Evolutionary conservation across 2,329 filamentous ascomycete genomes (phyloP).

Genomic region (Cladosporium oxysporum): DNA sequence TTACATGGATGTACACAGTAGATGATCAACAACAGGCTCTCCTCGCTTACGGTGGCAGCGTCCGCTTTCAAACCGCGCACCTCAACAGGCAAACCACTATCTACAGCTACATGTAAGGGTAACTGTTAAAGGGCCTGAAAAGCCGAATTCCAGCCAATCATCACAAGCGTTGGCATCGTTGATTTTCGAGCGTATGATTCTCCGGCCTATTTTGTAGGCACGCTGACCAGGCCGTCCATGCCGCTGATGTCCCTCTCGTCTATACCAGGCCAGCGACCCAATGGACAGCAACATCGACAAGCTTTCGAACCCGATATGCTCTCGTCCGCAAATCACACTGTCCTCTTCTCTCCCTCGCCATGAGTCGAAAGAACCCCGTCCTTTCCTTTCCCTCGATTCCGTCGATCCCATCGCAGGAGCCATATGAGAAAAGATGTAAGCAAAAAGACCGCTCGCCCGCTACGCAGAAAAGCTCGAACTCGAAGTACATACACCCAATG

Average conservation of each 20-base stretch:
- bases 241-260: not conserved
- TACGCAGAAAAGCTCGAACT: not conserved
- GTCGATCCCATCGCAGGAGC: not conserved
- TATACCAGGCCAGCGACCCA: too few relatives aligned
- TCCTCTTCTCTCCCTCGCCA: not conserved
- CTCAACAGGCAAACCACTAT: not conserved
- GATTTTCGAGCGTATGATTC: not conserved
- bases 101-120: too few relatives aligned
- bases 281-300: not conserved
- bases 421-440: not conserved
- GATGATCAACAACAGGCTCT: too few relatives aligned
- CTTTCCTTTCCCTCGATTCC: not conserved
- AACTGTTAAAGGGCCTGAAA: too few relatives aligned
- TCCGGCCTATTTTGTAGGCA: not conserved
- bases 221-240: not conserved
- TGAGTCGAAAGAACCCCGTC: not conserved
- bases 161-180: not conserved
- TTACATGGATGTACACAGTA: too few relatives aligned
- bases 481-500: too few relatives aligned
- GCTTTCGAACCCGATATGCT: not conserved
- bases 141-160: too few relatives aligned
- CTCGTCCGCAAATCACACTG: not conserved
- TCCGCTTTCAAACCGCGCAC: too few relatives aligned
- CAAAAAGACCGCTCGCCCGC: not conserved
- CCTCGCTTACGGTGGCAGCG: too few relatives aligned